Evolutionary conservation across 2,329 filamentous ascomycete genomes (phyloP).

Genomic region (Pestalotiopsis sp.): DNA sequence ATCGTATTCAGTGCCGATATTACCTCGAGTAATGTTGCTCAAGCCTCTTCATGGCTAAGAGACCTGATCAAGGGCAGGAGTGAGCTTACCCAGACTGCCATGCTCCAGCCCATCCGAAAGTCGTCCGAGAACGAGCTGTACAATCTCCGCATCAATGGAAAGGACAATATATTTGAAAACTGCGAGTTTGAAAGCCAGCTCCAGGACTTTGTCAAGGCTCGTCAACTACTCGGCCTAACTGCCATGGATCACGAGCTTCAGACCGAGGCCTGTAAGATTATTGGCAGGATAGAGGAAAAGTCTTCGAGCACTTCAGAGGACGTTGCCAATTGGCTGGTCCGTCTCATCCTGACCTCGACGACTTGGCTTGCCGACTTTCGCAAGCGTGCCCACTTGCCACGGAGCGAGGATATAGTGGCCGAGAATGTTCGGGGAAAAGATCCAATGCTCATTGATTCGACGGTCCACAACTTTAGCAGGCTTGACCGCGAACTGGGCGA

Average conservation of each 20-base stretch:
- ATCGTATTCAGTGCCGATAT: slow-evolving; percentile 59
- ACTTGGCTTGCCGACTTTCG: slow-evolving; percentile 61
- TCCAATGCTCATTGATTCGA: slow-evolving; percentile 58
- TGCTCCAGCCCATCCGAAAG: slow-evolving; percentile 49
- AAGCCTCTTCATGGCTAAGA: slow-evolving; percentile 56
- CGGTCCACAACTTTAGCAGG: slow-evolving; percentile 59
- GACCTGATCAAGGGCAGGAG: slow-evolving; percentile 58
- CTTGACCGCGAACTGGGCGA: slow-evolving; percentile 59
- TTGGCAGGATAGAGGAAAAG: slow-evolving; percentile 58
- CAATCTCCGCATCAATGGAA: slow-evolving; percentile 58
- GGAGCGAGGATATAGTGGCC: slow-evolving; percentile 56
- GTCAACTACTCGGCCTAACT: slow-evolving; percentile 57
- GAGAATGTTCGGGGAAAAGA: slow-evolving; percentile 53
- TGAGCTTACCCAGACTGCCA: slow-evolving; percentile 43
- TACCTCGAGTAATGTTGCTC: slow-evolving; percentile 41
- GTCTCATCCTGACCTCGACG: slow-evolving; percentile 50
- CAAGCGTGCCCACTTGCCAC: slow-evolving; percentile 58
- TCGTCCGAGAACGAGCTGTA: slow-evolving; percentile 50
- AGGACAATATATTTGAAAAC: slow-evolving; percentile 58
- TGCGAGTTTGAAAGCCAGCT: slow-evolving; percentile 59
- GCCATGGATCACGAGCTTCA: slow-evolving; percentile 64
- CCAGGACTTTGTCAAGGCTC: slow-evolving; percentile 54
- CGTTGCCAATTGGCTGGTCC: slow-evolving; percentile 59
- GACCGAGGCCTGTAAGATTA: slow-evolving; percentile 58
- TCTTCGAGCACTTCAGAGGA: slow-evolving; percentile 51